Evolutionary conservation across 306 rosid species (phyloP).

Genomic region (Rosa persica): DNA sequence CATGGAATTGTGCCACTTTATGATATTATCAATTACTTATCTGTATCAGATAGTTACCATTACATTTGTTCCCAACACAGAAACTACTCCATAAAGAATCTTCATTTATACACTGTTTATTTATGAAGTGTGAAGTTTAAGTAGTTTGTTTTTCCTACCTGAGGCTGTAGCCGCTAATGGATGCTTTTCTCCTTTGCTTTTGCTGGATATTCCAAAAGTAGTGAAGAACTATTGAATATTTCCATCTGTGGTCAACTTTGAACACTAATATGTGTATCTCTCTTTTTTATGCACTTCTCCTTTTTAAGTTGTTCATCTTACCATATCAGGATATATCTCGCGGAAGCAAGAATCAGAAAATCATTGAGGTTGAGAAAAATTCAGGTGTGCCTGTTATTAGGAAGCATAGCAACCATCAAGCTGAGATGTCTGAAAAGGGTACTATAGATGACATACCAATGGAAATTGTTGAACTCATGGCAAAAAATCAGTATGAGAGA

Average conservation of each 20-base stretch:
- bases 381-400: conserved; percentile 28
- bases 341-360: conserved; percentile 41
- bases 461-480: conserved; percentile 97
- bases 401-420: conserved; percentile 42
- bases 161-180: conserved; percentile 4
- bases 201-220: conserved; percentile 1
- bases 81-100: background rate
- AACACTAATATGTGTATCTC: background rate
- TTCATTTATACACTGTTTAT: background rate
- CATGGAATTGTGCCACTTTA: background rate
- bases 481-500: conserved; percentile 83
- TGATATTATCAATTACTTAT: conserved; percentile 6
- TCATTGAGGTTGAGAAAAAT: conserved; percentile 44
- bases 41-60: background rate
- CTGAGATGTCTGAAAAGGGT: conserved; percentile 55
- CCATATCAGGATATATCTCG: conserved; percentile 58
- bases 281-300: conserved; percentile 3
- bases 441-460: conserved; percentile 77
- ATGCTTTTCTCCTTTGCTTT: background rate
- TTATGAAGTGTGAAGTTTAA: background rate
- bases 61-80: background rate
- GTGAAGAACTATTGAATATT: background rate
- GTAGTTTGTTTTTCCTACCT: background rate
- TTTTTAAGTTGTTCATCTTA: conserved; percentile 16
- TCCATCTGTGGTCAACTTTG: conserved; percentile 2